Conservation (phyloP, 352 stramenopile genomes). For the Pythium angustatum region DNA sequence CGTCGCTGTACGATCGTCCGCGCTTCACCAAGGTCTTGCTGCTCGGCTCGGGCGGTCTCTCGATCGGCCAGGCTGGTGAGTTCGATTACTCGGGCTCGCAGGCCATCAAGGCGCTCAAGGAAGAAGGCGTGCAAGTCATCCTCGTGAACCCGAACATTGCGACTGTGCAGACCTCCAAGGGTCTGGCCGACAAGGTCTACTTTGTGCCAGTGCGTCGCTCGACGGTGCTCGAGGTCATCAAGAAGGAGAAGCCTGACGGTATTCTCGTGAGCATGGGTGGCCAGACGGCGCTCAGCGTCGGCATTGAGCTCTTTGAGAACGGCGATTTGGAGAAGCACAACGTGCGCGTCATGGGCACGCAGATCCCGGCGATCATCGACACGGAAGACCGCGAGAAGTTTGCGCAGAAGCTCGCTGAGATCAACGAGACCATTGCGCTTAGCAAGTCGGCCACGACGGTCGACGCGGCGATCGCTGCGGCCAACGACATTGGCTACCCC, state of each 20-base stretch:
- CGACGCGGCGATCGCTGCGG: constrained; percentile 89
- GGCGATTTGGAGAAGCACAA: constrained; percentile 94
- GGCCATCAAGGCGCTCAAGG: constrained; percentile 95
- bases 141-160: constrained; percentile 97
- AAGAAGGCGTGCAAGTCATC: constrained; percentile 89
- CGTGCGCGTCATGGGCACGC: constrained; percentile 95
- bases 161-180: constrained; percentile 93
- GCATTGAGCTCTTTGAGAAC: constrained; percentile 94
- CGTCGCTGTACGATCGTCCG: constrained; percentile 69
- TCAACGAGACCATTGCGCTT: constrained; percentile 95
- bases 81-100: constrained; percentile 96
- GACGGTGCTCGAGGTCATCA: constrained; percentile 93
- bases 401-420: constrained; percentile 93
- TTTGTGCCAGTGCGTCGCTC: constrained; percentile 88
- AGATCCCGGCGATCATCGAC: constrained; percentile 95
- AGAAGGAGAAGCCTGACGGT: constrained; percentile 97
- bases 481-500: constrained; percentile 97
- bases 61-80: constrained; percentile 94
- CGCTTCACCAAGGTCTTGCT: constrained; percentile 93
- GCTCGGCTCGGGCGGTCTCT: constrained; percentile 92
- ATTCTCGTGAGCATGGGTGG: constrained; percentile 98
- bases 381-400: constrained; percentile 99
- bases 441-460: constrained; percentile 91
- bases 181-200: constrained; percentile 92
- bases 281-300: constrained; percentile 97